Evolutionary conservation across 1,139 yeast species (phyloP), one percentile per base, ranked within the genome.

Genomic region (Debaryomycetaceae sp.): DNA sequence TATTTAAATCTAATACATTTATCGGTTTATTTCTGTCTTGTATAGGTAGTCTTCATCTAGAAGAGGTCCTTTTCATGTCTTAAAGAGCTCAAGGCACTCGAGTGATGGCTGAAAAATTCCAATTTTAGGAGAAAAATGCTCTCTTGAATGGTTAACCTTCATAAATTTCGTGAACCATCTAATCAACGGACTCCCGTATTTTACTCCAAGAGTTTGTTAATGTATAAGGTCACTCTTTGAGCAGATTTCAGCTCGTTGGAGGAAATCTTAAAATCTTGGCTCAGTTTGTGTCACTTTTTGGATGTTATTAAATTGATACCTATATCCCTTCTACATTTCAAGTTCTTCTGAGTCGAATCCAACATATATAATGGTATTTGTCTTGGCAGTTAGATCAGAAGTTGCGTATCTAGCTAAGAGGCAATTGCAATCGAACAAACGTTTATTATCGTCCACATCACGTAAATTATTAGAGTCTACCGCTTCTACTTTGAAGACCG

Each of bases 351-450:
- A 15, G 8, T 30, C 34, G 8, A 30, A 30, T 9, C 17, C 32
- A 3, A 3, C 13, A 17, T 33, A 6, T 19, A 35, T 6, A 30
- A 58, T 57, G 60, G 65, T 64, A 49, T 62, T 55, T 42, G 64
- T 65, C 14, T 58, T 66, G 41, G 55, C 66, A 13, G 62, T 59
- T 15, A 63, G 56, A 46, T 65, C 67, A 13, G 49, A 63, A 47
- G 52, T 65, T 24, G 47, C 61, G 28, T 61, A 60, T 46, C 50
- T 64, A 15, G 53, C 66, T 29, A 56, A 52, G 36, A 53, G 55
- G 42, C 63, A 55, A 44, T 40, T 55, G 7, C 51, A 50, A 28
- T 39, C 34, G 34, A 44, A 55, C 33, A 49, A 46, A 39, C 47
- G 60, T 17, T 41, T 55, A 36, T 26, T 48, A 31, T 39, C 53